Conservation (phyloP, 192 early-diverging fungal genomes). For the Borealophlyctis nickersoniae region DNA sequence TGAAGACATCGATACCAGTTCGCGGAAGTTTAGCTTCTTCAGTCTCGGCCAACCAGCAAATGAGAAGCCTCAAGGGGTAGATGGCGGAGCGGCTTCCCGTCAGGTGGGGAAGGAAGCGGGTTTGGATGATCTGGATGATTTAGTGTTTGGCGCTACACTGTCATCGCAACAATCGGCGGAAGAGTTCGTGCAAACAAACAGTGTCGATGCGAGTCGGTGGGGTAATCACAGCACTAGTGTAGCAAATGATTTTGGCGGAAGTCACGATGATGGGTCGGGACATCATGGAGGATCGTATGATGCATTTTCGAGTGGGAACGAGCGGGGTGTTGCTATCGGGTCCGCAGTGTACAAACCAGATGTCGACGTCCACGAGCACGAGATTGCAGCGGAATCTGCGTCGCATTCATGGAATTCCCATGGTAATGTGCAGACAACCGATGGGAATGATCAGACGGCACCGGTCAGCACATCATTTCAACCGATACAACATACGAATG, state of each 20-base stretch:
- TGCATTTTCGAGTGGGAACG: background rate
- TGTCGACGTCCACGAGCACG: no score
- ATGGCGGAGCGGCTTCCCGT: background rate
- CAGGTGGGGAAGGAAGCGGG: background rate
- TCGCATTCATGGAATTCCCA: no score
- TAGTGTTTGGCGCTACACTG: constrained; percentile 13
- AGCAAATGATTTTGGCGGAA: background rate
- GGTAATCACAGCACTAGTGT: background rate
- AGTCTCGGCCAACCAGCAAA: background rate
- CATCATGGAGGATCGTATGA: background rate
- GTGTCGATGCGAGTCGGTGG: background rate
- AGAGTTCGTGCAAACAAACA: background rate
- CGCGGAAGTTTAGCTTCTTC: constrained; percentile 1
- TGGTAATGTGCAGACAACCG: no score
- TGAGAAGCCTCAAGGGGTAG: background rate
- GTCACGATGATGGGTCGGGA: background rate
- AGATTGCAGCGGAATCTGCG: no score
- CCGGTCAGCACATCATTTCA: no score
- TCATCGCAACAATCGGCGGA: no score
- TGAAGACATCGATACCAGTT: constrained; percentile 7
- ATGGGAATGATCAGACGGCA: no score
- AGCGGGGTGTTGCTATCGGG: background rate
- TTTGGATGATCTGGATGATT: constrained; percentile 20
- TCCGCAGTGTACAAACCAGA: background rate
- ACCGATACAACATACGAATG: no score